Evolutionary conservation across 768 basidiomycete species (phyloP).

Genomic region (Galerina marginata): DNA sequence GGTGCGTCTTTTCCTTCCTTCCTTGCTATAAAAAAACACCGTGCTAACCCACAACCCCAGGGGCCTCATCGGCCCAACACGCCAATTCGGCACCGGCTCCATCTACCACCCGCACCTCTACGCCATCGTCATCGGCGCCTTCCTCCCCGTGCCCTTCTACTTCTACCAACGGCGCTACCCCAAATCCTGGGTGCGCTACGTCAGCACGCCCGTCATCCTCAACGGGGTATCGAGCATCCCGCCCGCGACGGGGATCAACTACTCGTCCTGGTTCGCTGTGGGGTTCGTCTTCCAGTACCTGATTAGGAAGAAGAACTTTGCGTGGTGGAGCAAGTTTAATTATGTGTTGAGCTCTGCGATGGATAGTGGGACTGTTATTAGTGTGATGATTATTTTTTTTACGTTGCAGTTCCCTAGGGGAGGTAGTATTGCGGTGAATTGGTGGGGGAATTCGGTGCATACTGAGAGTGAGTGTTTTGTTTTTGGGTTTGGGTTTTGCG

Average conservation of each 20-base stretch:
- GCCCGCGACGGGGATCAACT: conserved; percentile 96
- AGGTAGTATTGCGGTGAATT: conserved; percentile 58
- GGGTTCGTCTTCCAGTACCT: conserved; percentile 91
- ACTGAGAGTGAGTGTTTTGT: conserved; percentile 53
- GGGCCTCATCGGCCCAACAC: conserved; percentile 80
- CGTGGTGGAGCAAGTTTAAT: conserved; percentile 95
- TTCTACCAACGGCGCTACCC: conserved; percentile 82
- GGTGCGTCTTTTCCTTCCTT: conserved; percentile 54
- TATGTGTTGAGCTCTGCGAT: conserved; percentile 85
- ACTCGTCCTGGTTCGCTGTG: conserved; percentile 85
- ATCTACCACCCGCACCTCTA: conserved; percentile 82
- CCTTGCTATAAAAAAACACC: background rate
- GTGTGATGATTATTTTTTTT: conserved; percentile 80
- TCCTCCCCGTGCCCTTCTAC: conserved; percentile 90
- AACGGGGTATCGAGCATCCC: conserved; percentile 84
- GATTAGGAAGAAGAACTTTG: conserved; percentile 73
- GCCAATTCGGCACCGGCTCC: conserved; percentile 73
- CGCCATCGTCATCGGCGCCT: conserved; percentile 76
- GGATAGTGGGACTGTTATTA: conserved; percentile 73
- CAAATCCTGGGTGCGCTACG: conserved; percentile 76
- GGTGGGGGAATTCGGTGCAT: conserved; percentile 79
- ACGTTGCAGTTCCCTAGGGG: conserved; percentile 67
- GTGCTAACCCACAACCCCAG: conserved; percentile 34
- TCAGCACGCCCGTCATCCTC: conserved; percentile 85
- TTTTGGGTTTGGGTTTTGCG: background rate